A percentile compares a stretch with the other conserved stretches of the same genome.
Evolutionary conservation across 2,329 filamentous ascomycete genomes (phyloP).

Genomic region (Aspergillus thermomutatus): DNA sequence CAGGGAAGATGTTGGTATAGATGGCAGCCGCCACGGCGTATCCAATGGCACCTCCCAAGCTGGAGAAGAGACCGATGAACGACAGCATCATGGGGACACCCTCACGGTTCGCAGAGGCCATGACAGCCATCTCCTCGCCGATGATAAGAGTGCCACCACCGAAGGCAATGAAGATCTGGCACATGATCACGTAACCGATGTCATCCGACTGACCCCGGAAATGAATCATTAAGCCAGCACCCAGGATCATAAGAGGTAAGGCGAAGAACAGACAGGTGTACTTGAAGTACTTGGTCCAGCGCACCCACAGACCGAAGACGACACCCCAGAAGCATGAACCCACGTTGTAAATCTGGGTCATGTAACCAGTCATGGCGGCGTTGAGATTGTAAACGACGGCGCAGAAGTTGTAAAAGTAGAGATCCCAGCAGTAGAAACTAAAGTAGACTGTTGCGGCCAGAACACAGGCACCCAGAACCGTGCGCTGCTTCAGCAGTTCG

Average conservation of each 20-base stretch:
- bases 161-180: slow-evolving; percentile 55
- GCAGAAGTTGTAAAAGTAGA: slow-evolving; percentile 54
- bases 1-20: slow-evolving; percentile 57
- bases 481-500: slow-evolving; percentile 48
- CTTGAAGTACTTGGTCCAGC: slow-evolving; percentile 52
- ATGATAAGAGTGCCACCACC: slow-evolving; percentile 54
- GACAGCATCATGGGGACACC: slow-evolving; percentile 49
- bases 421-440: slow-evolving; percentile 52
- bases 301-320: slow-evolving; percentile 49
- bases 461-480: slow-evolving; percentile 51
- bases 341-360: slow-evolving; percentile 52
- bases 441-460: slow-evolving; percentile 49
- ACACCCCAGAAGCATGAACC: slow-evolving; percentile 52
- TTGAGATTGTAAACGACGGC: slow-evolving; percentile 50
- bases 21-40: slow-evolving; percentile 40
- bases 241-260: slow-evolving; percentile 50
- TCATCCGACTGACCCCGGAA: slow-evolving; percentile 50
- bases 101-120: slow-evolving; percentile 54
- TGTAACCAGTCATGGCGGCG: slow-evolving; percentile 44
- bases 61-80: slow-evolving; percentile 33
- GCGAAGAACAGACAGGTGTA: slow-evolving; percentile 50
- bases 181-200: slow-evolving; percentile 53
- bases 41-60: slow-evolving; percentile 35
- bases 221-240: slow-evolving; percentile 54
- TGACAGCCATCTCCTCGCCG: slow-evolving; percentile 56